A percentile compares a stretch with the other conserved stretches of the same genome.
Evolutionary conservation across 805 yeast species (phyloP).

Genomic region (Komagataella pastoris): DNA sequence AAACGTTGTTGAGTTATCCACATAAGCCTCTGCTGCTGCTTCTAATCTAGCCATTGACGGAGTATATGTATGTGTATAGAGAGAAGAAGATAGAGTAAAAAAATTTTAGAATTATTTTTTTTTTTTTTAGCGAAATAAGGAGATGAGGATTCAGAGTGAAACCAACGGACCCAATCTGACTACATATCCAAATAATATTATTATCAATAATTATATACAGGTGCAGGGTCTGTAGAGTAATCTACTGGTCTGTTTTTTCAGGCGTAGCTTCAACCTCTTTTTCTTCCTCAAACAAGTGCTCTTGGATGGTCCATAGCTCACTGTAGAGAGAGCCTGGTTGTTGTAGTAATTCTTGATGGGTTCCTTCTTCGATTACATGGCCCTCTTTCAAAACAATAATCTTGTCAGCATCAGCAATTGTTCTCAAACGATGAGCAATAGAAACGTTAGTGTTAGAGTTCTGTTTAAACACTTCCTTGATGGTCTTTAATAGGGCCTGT

Average conservation of each 20-base stretch:
- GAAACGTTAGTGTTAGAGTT: constrained; percentile 61
- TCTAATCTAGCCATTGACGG: constrained; percentile 10
- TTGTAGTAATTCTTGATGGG: constrained; percentile 49
- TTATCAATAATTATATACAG: neutral
- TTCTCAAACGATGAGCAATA: constrained; percentile 88
- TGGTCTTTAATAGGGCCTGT: constrained; percentile 65
- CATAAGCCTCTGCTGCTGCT: constrained; percentile 54
- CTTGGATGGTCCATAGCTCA: constrained; percentile 88
- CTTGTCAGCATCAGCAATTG: constrained; percentile 89
- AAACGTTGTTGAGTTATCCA: constrained; percentile 61
- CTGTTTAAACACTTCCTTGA: constrained; percentile 49
- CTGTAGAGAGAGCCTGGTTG: constrained; percentile 51
- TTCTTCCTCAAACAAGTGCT: constrained; percentile 44
- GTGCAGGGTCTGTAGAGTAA: neutral
- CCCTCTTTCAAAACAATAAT: constrained; percentile 81
- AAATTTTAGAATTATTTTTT: neutral
- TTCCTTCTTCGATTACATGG: constrained; percentile 76
- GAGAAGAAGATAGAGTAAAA: neutral
- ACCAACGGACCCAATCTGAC: neutral
- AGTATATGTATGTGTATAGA: neutral
- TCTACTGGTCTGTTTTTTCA: neutral
- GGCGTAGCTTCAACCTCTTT: constrained; percentile 18
- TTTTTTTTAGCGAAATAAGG: neutral
- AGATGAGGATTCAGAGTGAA: neutral
- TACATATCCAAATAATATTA: neutral